Conservation (phyloP, 108 stramenopile species). For the Parmales sp. region DNA sequence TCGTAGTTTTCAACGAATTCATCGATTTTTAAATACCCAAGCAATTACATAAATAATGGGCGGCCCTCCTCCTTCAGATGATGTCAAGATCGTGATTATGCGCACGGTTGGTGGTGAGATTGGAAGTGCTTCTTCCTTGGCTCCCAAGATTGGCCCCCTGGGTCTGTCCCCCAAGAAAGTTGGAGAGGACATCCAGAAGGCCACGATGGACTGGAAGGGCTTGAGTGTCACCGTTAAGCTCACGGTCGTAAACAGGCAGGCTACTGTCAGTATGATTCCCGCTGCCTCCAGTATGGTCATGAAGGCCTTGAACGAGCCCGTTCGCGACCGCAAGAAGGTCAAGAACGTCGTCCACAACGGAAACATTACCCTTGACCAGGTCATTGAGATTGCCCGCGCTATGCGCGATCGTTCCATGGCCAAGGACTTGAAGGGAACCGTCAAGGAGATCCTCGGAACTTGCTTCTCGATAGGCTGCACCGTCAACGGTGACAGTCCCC, state of each 20-base stretch:
- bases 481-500: slow-evolving; percentile 94
- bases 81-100: slow-evolving; percentile 95
- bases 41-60: slow-evolving; percentile 97
- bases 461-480: slow-evolving; percentile 99
- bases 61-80: slow-evolving; percentile 87
- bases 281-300: slow-evolving; percentile 95
- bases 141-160: slow-evolving; percentile 99
- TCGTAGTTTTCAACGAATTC: slow-evolving; percentile 16
- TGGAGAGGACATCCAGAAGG: slow-evolving; percentile 99
- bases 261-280: slow-evolving; percentile 94
- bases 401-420: slow-evolving; percentile 98
- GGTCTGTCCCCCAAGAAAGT: slow-evolving; percentile 99
- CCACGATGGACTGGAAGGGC: slow-evolving; percentile 99
- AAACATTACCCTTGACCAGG: slow-evolving; percentile 96
- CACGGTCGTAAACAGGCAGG: slow-evolving; percentile 98
- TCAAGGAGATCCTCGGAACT: slow-evolving; percentile 98
- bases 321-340: slow-evolving; percentile 99
- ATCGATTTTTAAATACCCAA: no score
- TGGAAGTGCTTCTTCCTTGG: slow-evolving; percentile 92
- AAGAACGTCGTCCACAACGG: slow-evolving; percentile 99
- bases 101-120: slow-evolving; percentile 98
- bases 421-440: slow-evolving; percentile 80
- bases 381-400: slow-evolving; percentile 94
- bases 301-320: slow-evolving; percentile 99
- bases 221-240: slow-evolving; percentile 98